Percentiles rank a stretch among this genome's conserved stretches.
Evolutionary conservation across 805 yeast genomes (phyloP).

Genomic region (Cyberlindnera sargentensis): DNA sequence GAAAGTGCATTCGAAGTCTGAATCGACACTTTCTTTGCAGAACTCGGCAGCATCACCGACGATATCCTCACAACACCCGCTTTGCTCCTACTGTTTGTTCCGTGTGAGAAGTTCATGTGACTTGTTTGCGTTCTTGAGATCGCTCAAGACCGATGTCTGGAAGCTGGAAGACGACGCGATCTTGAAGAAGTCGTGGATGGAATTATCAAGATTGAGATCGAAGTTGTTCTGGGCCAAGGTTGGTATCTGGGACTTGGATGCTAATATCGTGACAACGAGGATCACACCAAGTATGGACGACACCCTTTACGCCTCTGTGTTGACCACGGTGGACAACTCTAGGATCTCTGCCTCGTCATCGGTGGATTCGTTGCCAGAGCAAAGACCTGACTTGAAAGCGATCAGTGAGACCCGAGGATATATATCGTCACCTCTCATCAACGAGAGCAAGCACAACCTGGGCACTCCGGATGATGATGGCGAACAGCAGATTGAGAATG

Average conservation of each 20-base stretch:
- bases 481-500: background rate
- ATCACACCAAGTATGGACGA: conserved; percentile 23
- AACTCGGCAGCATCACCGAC: conserved; percentile 14
- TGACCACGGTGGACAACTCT: conserved; percentile 4
- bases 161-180: conserved; percentile 40
- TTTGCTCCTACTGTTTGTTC: conserved; percentile 76
- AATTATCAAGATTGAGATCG: conserved; percentile 54
- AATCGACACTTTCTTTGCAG: conserved; percentile 9
- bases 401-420: no score
- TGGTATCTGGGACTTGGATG: conserved; percentile 65
- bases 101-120: conserved; percentile 81
- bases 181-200: conserved; percentile 54
- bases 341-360: conserved; percentile 8
- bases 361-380: conserved; percentile 8
- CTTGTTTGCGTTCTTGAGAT: conserved; percentile 67
- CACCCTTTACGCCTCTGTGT: conserved; percentile 7
- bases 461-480: no score
- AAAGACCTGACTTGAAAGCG: background rate
- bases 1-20: conserved; percentile 34
- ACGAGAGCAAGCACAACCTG: no score
- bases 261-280: conserved; percentile 27
- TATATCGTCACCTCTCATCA: no score
- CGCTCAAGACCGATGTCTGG: conserved; percentile 52
- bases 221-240: conserved; percentile 78
- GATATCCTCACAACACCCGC: conserved; percentile 45